These are phyloP conservation scores for Allium fistulosum DNA, from an alignment of 106 monocot species.

Conservation along the genomic window DNA sequence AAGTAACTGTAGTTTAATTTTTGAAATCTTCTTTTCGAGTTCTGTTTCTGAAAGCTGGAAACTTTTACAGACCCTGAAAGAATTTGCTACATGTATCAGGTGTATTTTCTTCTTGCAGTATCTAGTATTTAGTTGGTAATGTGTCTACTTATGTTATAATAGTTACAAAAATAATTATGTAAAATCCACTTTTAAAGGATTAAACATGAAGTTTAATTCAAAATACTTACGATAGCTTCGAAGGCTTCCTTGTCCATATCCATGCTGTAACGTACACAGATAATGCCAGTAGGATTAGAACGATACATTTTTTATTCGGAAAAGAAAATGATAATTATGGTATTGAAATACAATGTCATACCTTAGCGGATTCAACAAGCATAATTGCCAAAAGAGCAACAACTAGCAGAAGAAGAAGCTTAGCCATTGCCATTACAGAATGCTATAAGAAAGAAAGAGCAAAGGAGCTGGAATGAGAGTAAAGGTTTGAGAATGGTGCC, in stretches of 20 bases:
- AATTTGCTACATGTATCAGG: too few species aligned
- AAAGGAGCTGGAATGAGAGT: background rate
- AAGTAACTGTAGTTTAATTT: too few species aligned
- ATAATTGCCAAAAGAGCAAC: constrained; percentile 37
- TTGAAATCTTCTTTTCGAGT: too few species aligned
- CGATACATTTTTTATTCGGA: background rate
- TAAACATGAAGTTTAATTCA: too few species aligned
- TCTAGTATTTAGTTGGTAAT: too few species aligned
- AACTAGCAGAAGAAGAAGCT: constrained; percentile 28
- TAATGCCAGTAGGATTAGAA: too few species aligned
- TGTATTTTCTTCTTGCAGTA: too few species aligned
- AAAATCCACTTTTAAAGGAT: background rate
- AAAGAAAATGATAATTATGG: background rate
- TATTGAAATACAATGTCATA: background rate
- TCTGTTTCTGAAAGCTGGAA: too few species aligned
- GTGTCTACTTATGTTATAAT: background rate
- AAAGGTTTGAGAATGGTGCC: constrained; percentile 4
- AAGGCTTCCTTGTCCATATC: constrained; percentile 33
- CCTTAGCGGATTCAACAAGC: constrained; percentile 38
- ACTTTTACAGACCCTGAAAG: too few species aligned
- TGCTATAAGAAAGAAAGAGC: background rate
- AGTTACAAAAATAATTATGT: background rate
- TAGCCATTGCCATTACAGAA: constrained; percentile 31
- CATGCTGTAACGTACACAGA: constrained; percentile 1
- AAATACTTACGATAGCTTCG: constrained; percentile 31